Percentiles rank a stretch among this genome's conserved stretches.
phyloP scores from a whole-genome alignment of 169 alveolate genomes.

The Eimeria sp. region DNA sequence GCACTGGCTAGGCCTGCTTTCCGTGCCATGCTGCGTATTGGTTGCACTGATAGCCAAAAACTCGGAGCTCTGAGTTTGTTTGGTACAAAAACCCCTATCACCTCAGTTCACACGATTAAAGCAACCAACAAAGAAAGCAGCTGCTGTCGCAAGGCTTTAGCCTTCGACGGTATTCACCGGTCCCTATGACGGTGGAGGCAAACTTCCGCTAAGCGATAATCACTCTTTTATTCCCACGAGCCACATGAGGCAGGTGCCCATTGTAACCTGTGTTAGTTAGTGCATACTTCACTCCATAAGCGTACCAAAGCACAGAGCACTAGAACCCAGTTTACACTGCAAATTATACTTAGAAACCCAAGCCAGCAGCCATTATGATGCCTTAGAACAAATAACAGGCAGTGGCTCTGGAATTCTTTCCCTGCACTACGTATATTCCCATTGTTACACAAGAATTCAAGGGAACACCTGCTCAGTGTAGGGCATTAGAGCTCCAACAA shows the following conservation, averaged over 20 bases:
- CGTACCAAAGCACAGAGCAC: neutral
- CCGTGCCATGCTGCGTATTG: neutral
- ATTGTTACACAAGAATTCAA: neutral
- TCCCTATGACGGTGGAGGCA: neutral
- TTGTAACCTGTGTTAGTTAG: neutral
- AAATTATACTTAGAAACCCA: neutral
- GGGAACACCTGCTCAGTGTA: constrained; percentile 14
- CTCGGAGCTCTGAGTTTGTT: neutral
- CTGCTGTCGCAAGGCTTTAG: constrained; percentile 46
- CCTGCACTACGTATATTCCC: neutral
- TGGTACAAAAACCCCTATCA: neutral
- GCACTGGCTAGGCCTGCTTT: neutral
- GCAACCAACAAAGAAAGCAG: neutral
- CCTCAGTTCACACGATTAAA: constrained; percentile 3
- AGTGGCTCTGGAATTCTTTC: neutral
- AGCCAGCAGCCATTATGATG: neutral
- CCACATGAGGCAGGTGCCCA: neutral
- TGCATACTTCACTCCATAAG: neutral
- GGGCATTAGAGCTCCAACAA: neutral
- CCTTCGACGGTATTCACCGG: constrained; percentile 30
- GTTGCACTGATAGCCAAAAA: neutral
- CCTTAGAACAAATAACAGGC: neutral
- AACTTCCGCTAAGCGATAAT: neutral
- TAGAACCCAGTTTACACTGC: neutral
- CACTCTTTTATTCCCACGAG: neutral